Percentiles rank a stretch among this genome's conserved stretches.
Evolutionary conservation across 2,329 filamentous ascomycete species (phyloP).

Genomic region (Trichoderma hamatum): DNA sequence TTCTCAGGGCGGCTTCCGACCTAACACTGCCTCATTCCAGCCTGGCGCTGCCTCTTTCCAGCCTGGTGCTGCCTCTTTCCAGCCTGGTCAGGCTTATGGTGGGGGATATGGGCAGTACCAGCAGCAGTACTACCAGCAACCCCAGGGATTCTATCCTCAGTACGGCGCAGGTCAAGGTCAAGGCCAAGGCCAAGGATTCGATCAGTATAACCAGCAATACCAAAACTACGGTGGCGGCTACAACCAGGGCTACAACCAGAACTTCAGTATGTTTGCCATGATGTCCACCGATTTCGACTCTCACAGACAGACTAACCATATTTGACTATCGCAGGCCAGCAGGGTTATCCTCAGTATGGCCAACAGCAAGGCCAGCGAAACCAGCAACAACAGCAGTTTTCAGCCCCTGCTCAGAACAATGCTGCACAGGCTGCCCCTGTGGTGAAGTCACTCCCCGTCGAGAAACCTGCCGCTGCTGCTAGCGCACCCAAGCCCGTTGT

Average conservation of each 20-base stretch:
- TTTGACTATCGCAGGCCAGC: slow-evolving; percentile 43
- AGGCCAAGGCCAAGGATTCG: slow-evolving; percentile 46
- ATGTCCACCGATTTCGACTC: slow-evolving; percentile 13
- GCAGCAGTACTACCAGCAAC: slow-evolving; percentile 58
- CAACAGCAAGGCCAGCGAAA: slow-evolving; percentile 41
- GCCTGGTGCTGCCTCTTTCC: slow-evolving; percentile 73
- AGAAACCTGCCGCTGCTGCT: slow-evolving; percentile 48
- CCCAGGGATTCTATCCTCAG: slow-evolving; percentile 61
- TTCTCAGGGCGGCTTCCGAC: slow-evolving; percentile 55
- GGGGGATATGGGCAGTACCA: slow-evolving; percentile 60
- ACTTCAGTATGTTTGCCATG: slow-evolving; percentile 42
- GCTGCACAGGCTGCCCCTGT: slow-evolving; percentile 53
- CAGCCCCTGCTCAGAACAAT: slow-evolving; percentile 19
- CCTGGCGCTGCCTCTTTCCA: slow-evolving; percentile 69
- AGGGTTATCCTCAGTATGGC: slow-evolving; percentile 58
- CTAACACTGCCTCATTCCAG: slow-evolving; percentile 69
- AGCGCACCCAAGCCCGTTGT: slow-evolving; percentile 53
- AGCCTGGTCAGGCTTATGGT: slow-evolving; percentile 70
- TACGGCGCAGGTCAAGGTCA: slow-evolving; percentile 53
- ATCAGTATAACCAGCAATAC: slow-evolving; percentile 56
- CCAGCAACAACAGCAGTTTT: slow-evolving; percentile 35
- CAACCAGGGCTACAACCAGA: slow-evolving; percentile 53
- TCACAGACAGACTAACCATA: neutral
- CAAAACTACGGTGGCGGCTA: slow-evolving; percentile 57
- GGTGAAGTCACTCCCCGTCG: slow-evolving; percentile 36